Percentiles rank a stretch among this genome's conserved stretches.
These are phyloP conservation scores for Colletotrichum liriopes DNA, from an alignment of 2,329 filamentous ascomycete species.

Conservation along the genomic window DNA sequence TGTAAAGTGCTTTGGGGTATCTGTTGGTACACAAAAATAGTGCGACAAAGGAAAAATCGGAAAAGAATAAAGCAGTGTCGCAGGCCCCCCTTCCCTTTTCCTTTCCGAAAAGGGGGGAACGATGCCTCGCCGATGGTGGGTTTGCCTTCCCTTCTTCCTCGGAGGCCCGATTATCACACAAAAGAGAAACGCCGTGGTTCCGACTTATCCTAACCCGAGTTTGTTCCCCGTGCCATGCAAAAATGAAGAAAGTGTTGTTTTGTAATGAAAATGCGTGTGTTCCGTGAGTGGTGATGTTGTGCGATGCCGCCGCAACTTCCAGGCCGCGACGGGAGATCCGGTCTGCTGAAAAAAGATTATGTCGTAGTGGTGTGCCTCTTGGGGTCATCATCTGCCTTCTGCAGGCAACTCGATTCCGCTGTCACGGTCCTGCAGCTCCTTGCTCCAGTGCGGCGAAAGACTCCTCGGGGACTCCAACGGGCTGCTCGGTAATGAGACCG, in stretches of 20 bases:
- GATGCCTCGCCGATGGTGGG: slow-evolving; percentile 35
- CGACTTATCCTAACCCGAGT: slow-evolving; percentile 34
- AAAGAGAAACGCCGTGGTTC: slow-evolving; percentile 40
- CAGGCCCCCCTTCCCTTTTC: not conserved
- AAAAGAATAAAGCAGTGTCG: slow-evolving; percentile 26
- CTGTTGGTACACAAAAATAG: slow-evolving; percentile 43
- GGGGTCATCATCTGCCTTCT: slow-evolving; percentile 53
- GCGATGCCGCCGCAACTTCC: slow-evolving; percentile 40
- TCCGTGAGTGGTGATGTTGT: slow-evolving; percentile 45
- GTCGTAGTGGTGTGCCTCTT: not conserved
- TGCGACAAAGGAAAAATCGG: slow-evolving; percentile 40
- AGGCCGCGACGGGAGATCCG: slow-evolving; percentile 37
- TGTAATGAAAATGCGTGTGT: slow-evolving; percentile 10
- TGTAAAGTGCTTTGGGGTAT: slow-evolving; percentile 44
- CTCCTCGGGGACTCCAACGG: slow-evolving; percentile 22
- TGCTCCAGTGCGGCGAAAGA: slow-evolving; percentile 39
- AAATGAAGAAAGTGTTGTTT: not conserved
- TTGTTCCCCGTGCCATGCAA: slow-evolving; percentile 27
- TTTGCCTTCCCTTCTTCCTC: slow-evolving; percentile 18
- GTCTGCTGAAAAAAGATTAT: slow-evolving; percentile 32
- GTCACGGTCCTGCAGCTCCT: slow-evolving; percentile 59
- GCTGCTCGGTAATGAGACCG: slow-evolving; percentile 39
- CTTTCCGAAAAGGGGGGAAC: not conserved
- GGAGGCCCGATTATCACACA: slow-evolving; percentile 16
- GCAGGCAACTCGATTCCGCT: slow-evolving; percentile 66